phyloP scores from a whole-genome alignment of 192 early-diverging fungal species.

The Borealophlyctis nickersoniae region DNA sequence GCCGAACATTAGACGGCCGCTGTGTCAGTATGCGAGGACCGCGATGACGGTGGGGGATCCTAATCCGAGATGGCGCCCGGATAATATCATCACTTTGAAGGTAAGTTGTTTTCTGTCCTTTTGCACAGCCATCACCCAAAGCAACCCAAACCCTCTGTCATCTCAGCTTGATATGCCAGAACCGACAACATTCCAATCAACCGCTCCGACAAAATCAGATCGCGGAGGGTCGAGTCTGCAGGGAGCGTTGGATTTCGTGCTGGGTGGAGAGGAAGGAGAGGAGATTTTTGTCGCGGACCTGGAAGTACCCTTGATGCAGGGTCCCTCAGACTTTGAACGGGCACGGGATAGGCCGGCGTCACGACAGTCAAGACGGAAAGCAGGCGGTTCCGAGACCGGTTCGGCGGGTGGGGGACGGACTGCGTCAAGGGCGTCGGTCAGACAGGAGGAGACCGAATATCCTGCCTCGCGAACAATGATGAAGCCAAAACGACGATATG shows the following conservation, averaged over 20 bases:
- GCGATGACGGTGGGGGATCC: conserved; percentile 41
- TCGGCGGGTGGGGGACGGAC: too few species aligned
- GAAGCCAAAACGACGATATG: too few species aligned
- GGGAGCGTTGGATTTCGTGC: conserved; percentile 33
- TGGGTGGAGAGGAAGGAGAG: conserved; percentile 25
- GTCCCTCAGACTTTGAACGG: too few species aligned
- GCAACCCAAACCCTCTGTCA: too few species aligned
- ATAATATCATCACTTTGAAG: conserved; percentile 50
- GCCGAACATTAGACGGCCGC: conserved; percentile 35
- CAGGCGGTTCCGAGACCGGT: too few species aligned
- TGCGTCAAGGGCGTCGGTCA: too few species aligned
- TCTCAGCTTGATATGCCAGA: conserved; percentile 48
- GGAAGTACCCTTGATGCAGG: conserved; percentile 8
- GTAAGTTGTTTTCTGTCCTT: conserved; percentile 28
- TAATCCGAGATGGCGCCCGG: conserved; percentile 36
- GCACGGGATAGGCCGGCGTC: too few species aligned
- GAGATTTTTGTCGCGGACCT: conserved; percentile 19
- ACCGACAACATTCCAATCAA: conserved; percentile 33
- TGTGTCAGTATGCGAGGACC: conserved; percentile 49
- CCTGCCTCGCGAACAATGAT: too few species aligned
- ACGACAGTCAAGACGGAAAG: too few species aligned
- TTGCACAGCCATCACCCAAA: too few species aligned
- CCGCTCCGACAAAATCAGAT: conserved; percentile 13
- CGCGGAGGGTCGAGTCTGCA: conserved; percentile 22
- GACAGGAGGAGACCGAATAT: too few species aligned